A percentile compares a stretch with the other conserved stretches of the same genome.
Evolutionary conservation across 331 rosid species (phyloP).

Genomic region (Erythrophleum ivorense): DNA sequence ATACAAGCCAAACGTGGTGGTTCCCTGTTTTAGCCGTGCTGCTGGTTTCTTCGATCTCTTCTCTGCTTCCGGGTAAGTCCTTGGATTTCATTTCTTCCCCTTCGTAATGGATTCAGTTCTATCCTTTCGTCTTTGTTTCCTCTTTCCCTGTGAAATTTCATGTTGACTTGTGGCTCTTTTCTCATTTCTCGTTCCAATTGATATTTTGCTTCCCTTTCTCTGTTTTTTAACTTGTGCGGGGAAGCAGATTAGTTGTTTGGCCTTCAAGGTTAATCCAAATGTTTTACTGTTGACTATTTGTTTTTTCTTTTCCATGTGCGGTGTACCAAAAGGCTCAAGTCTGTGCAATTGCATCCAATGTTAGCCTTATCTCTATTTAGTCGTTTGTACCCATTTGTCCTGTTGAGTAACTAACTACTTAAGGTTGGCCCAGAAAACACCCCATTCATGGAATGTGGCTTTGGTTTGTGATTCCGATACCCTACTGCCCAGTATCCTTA

Average conservation of each 20-base stretch:
- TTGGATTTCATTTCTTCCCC: neutral
- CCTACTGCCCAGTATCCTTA: neutral
- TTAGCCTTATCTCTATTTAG: neutral
- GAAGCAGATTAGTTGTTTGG: neutral
- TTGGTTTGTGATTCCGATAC: neutral
- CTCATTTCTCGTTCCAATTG: no score
- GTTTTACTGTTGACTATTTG: neutral
- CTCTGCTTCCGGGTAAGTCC: conserved; percentile 26
- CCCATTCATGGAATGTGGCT: neutral
- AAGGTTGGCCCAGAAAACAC: neutral
- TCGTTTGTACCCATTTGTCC: neutral
- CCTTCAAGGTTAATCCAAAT: neutral
- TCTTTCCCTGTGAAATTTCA: neutral
- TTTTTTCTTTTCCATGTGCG: no score
- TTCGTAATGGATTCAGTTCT: neutral
- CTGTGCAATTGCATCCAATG: neutral
- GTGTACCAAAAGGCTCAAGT: neutral
- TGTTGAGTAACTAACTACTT: neutral
- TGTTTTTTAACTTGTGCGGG: no score
- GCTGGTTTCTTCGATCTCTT: conserved; percentile 17
- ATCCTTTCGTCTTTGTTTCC: neutral
- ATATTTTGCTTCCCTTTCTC: no score
- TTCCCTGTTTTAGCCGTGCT: neutral
- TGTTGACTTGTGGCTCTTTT: no score
- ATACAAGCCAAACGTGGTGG: neutral